Base-by-base conservation (phyloP, 2,329 filamentous ascomycete genomes). In the Delphinella strobiligena region DNA sequence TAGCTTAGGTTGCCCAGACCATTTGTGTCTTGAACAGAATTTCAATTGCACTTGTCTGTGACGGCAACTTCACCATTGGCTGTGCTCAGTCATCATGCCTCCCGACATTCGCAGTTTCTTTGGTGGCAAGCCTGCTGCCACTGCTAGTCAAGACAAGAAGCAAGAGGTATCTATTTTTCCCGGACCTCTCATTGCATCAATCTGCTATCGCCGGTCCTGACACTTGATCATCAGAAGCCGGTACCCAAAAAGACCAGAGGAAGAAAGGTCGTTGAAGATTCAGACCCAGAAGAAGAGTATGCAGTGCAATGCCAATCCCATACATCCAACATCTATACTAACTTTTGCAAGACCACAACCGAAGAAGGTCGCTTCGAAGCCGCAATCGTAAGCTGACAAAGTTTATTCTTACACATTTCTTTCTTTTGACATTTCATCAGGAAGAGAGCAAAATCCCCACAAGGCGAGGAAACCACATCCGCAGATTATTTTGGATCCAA, bases 81-180 rank as follows among this genome's bases (percentile, higher is more conserved):
- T 17, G 5, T 33, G 31, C 31, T 33, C 33, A 35, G 4, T 35
- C 16, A 10, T 12, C 46, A 93, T 94, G 87, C 77, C 87, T 39
- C 56, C 71, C 47, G 89, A 96, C 62, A 96, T 95, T 54, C 75
- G 88, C 55, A 86, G 72, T 51, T 96, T 95, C 63, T 95, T 96
- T 66, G 78, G 81, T 40, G 77, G 82, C 45, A 87, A 87, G 60
- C 75, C 76, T 37, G 71, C 73, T 47, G 64, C 71, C 33, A 64
- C 72, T 12, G 68, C 72, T 44, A 61, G 61, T 47, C 52, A 53
- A 45, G 59, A 69, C 50, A 43, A 69, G 51, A 38, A 44, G n/a
- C 38, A 69, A 52, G 41, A 47, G n/a, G n/a, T n/a, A n/a, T n/a
- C n/a, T n/a, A n/a, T n/a, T n/a, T n/a, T n/a, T n/a, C 14, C 34